phyloP scores from a whole-genome alignment of 1,284 basidiomycete genomes.

The Phellinidium pouzarii region DNA sequence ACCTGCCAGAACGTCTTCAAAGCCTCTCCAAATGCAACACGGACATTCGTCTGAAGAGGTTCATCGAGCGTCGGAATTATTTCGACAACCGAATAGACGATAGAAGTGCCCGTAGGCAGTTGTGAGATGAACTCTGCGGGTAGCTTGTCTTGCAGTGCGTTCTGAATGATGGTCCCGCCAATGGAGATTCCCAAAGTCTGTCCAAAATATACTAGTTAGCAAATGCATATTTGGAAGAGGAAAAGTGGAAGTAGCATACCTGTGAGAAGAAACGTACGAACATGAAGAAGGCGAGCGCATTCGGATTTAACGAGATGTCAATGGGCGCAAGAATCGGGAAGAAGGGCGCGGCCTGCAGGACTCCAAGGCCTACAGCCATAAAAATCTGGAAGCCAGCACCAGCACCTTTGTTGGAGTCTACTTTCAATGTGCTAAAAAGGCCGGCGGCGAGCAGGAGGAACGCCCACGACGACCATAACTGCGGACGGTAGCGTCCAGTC shows the following conservation, averaged over 20 bases:
- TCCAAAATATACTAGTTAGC: not conserved
- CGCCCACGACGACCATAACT: conserved; percentile 35
- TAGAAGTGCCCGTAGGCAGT: conserved; percentile 29
- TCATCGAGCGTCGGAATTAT: conserved; percentile 27
- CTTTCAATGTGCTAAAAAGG: conserved; percentile 32
- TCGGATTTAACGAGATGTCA: conserved; percentile 27
- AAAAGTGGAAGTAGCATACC: conserved; percentile 12
- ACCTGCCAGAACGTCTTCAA: conserved; percentile 30
- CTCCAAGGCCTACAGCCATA: conserved; percentile 30
- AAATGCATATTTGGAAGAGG: not conserved
- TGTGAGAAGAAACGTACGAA: conserved; percentile 28
- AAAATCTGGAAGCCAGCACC: conserved; percentile 30
- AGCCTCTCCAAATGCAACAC: conserved; percentile 30
- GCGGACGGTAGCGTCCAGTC: conserved; percentile 30
- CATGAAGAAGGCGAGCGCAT: conserved; percentile 28
- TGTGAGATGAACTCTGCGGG: conserved; percentile 27
- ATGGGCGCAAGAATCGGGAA: conserved; percentile 31
- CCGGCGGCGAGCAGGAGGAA: conserved; percentile 32
- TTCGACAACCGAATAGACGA: conserved; percentile 34
- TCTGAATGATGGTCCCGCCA: conserved; percentile 33
- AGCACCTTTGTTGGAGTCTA: conserved; percentile 26
- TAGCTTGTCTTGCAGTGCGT: conserved; percentile 30
- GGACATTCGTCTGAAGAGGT: conserved; percentile 28
- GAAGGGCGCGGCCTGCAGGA: conserved; percentile 25
- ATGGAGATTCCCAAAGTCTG: conserved; percentile 36